These are phyloP conservation scores for Excoecaria agallocha DNA, from an alignment of 345 rosid species.

Conservation along the genomic window DNA sequence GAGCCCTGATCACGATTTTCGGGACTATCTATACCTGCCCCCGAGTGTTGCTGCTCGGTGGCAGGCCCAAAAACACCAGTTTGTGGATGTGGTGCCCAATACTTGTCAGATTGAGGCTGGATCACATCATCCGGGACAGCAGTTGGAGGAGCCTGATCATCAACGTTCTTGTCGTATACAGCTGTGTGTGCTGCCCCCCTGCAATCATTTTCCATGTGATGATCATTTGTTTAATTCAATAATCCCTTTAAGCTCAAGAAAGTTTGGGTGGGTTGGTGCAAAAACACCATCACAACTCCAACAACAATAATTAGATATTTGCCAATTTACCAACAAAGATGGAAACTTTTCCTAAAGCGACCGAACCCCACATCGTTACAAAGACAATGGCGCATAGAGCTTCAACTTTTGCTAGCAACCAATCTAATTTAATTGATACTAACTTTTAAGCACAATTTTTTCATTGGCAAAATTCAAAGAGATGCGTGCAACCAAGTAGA, in stretches of 20 bases:
- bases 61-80: slow-evolving; percentile 92
- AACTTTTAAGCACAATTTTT: no score
- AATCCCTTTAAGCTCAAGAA: not conserved
- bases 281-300: no score
- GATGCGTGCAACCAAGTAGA: no score
- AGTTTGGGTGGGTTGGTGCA: not conserved
- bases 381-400: no score
- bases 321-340: not conserved
- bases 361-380: not conserved
- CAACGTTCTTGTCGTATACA: slow-evolving; percentile 78
- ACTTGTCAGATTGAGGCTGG: slow-evolving; percentile 58
- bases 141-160: slow-evolving; percentile 50
- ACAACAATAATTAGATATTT: no score
- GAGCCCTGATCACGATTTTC: slow-evolving; percentile 21
- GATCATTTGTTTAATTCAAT: not conserved
- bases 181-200: slow-evolving; percentile 59
- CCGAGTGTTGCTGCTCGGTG: slow-evolving; percentile 23
- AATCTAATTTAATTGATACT: no score
- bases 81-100: slow-evolving; percentile 94
- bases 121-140: slow-evolving; percentile 73
- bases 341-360: not conserved
- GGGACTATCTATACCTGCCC: slow-evolving; percentile 17
- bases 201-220: slow-evolving; percentile 2
- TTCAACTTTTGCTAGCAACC: no score
- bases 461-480: no score